Evolutionary conservation across 164 flowering plant genomes (phyloP).

Genomic region (Akebia trifoliata): DNA sequence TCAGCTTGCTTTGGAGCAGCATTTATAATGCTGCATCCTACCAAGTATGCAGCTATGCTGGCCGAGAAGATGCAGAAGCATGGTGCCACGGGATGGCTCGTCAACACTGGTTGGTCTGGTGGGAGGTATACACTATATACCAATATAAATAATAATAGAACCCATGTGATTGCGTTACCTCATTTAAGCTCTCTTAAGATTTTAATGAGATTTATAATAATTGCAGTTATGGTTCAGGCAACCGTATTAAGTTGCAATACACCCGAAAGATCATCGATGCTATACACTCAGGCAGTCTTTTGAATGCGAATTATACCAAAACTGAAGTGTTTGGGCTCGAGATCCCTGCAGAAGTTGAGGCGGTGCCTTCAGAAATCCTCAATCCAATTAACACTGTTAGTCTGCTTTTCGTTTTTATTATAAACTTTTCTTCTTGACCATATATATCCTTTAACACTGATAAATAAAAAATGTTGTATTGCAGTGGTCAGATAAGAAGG

Average conservation of each 20-base stretch:
- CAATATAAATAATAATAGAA: background rate
- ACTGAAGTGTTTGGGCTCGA: conserved; percentile 86
- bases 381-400: conserved; percentile 83
- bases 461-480: background rate
- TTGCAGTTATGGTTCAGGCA: conserved; percentile 82
- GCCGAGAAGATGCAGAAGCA: conserved; percentile 96
- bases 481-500: conserved; percentile 88
- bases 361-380: conserved; percentile 88
- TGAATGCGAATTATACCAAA: conserved; percentile 57
- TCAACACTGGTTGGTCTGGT: conserved; percentile 99
- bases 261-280: conserved; percentile 93
- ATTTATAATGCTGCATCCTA: conserved; percentile 97
- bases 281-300: conserved; percentile 82
- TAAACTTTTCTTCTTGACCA: background rate
- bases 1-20: conserved; percentile 99
- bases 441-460: background rate
- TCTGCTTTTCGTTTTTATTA: background rate
- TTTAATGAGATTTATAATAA: background rate
- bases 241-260: conserved; percentile 71
- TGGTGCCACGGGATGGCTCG: conserved; percentile 99
- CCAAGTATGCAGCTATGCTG: conserved; percentile 94
- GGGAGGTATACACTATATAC: conserved; percentile 59
- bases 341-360: conserved; percentile 77
- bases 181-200: background rate
- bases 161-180: background rate